Evolutionary conservation across 1,139 yeast species (phyloP).

Genomic region (Arxiozyma slooffiae): DNA sequence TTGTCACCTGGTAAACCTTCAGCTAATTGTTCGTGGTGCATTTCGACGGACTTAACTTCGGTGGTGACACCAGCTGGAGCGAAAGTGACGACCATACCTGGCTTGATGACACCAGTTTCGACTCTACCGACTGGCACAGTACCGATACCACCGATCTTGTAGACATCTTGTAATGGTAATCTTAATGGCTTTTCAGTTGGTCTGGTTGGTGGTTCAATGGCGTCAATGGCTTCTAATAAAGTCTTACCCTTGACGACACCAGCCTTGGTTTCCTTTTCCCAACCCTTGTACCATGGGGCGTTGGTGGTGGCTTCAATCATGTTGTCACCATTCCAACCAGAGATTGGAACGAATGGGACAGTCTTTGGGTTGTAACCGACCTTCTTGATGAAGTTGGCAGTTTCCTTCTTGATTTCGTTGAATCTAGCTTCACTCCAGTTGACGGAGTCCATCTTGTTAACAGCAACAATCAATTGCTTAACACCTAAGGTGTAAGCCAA

Average conservation of each 20-base stretch:
- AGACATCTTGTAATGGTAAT: slow-evolving; percentile 85
- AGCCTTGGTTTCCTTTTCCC: slow-evolving; percentile 77
- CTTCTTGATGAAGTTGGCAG: slow-evolving; percentile 83
- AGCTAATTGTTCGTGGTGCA: slow-evolving; percentile 82
- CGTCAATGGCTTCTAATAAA: slow-evolving; percentile 77
- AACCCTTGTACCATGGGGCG: slow-evolving; percentile 90
- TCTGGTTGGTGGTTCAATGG: slow-evolving; percentile 77
- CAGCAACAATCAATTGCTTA: slow-evolving; percentile 79
- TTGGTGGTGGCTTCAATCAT: slow-evolving; percentile 74
- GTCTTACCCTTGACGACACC: slow-evolving; percentile 78
- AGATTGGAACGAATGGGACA: slow-evolving; percentile 84
- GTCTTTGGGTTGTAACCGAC: slow-evolving; percentile 89
- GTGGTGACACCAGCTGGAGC: slow-evolving; percentile 92
- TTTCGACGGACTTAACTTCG: slow-evolving; percentile 88
- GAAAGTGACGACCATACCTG: slow-evolving; percentile 83
- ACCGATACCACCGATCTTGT: slow-evolving; percentile 87
- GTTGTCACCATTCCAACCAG: slow-evolving; percentile 94
- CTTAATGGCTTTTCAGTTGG: slow-evolving; percentile 87
- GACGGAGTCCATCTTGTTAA: slow-evolving; percentile 91
- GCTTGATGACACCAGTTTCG: slow-evolving; percentile 85
- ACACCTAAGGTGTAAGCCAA: slow-evolving; percentile 98
- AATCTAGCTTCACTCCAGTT: slow-evolving; percentile 75
- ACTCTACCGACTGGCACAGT: slow-evolving; percentile 94
- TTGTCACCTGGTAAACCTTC: slow-evolving; percentile 93
- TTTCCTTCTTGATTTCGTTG: slow-evolving; percentile 76